Conservation (phyloP, 345 rosid species). For the Hypericum androsaemum region DNA sequence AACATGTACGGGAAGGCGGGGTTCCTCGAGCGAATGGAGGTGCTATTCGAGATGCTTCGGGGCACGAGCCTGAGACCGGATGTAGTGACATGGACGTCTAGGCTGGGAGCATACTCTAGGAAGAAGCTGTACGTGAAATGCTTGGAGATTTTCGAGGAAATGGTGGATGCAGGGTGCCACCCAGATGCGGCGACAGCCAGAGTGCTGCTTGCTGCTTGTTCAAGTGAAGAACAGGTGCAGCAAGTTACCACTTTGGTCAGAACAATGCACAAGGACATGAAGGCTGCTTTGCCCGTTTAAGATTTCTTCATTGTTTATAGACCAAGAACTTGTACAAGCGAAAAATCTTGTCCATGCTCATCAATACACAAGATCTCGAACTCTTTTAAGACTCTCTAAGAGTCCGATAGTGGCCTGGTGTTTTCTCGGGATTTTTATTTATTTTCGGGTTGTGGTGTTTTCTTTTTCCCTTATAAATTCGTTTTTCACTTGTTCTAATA, state of each 20-base stretch:
- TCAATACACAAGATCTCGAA: no score
- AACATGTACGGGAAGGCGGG: slow-evolving; percentile 73
- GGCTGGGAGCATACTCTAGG: slow-evolving; percentile 67
- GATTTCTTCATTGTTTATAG: no score
- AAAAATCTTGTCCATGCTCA: no score
- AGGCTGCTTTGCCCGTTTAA: slow-evolving; percentile 32
- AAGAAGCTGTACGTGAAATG: slow-evolving; percentile 67
- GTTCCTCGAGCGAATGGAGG: slow-evolving; percentile 58
- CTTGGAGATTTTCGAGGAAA: slow-evolving; percentile 72
- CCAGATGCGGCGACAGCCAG: slow-evolving; percentile 89
- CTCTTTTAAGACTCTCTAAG: no score
- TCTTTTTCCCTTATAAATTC: no score
- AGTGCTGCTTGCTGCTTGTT: slow-evolving; percentile 73
- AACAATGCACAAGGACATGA: slow-evolving; percentile 56
- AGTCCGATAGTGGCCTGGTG: no score
- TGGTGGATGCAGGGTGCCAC: slow-evolving; percentile 74
- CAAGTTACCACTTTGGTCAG: slow-evolving; percentile 70
- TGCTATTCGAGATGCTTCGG: slow-evolving; percentile 35
- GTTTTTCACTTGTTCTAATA: no score
- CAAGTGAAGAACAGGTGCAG: slow-evolving; percentile 61
- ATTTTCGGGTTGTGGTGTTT: no score
- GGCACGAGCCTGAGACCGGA: slow-evolving; percentile 41
- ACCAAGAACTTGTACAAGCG: no score
- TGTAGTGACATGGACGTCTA: slow-evolving; percentile 91
- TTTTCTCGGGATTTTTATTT: no score